Conservation (phyloP, 2,329 filamentous ascomycete species). For the Talaromyces sp. region DNA sequence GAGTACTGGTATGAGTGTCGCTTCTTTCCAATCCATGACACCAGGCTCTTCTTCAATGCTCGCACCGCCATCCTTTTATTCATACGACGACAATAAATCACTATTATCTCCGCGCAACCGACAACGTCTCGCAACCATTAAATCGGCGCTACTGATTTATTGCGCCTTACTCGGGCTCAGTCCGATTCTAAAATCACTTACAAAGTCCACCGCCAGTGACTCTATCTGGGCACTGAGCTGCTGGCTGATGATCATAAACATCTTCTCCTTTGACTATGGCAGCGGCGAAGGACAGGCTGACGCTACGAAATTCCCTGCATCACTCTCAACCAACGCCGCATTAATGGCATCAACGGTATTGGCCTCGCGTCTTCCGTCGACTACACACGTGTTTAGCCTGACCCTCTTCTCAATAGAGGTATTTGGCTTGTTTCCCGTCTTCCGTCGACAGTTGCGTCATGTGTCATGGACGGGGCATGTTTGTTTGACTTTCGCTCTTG, state of each 20-base stretch:
- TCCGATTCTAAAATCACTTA: conserved; percentile 95
- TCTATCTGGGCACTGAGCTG: conserved; percentile 97
- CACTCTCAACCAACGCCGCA: conserved; percentile 88
- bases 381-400: conserved; percentile 89
- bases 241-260: conserved; percentile 89
- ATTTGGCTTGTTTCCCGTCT: conserved; percentile 96
- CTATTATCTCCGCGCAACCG: conserved; percentile 53
- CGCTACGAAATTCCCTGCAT: conserved; percentile 52
- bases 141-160: conserved; percentile 90
- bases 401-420: conserved; percentile 97
- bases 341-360: conserved; percentile 95
- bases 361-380: conserved; percentile 81
- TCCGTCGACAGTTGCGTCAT: conserved; percentile 80
- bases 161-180: conserved; percentile 86
- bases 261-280: conserved; percentile 97
- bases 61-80: conserved; percentile 23
- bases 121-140: conserved; percentile 72
- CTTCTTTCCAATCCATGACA: conserved; percentile 51
- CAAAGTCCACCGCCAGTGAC: conserved; percentile 83
- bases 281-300: conserved; percentile 47
- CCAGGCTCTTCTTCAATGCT: conserved; percentile 24
- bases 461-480: conserved; percentile 79
- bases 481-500: conserved; percentile 67
- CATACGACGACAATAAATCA: conserved; percentile 25
- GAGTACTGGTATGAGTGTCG: conserved; percentile 35